Percentiles rank a stretch among this genome's conserved stretches.
These are phyloP conservation scores for Fusarium tanahbumbuense DNA, from an alignment of 2,329 filamentous ascomycete species.

Conservation along the genomic window DNA sequence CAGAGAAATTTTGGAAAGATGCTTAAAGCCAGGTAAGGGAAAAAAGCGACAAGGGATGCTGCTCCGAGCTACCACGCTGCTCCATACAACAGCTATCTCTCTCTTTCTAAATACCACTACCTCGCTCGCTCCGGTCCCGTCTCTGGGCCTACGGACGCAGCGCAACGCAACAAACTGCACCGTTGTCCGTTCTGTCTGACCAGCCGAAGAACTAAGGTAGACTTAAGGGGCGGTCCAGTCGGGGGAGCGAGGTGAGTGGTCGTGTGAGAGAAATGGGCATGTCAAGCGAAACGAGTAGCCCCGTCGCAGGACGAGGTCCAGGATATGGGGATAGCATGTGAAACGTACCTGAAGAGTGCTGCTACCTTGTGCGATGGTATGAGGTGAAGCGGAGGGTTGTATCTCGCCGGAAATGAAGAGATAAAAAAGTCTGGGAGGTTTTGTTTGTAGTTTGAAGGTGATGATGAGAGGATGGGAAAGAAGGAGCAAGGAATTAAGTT, in stretches of 20 bases:
- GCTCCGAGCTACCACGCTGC: slow-evolving; percentile 13
- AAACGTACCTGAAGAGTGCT: slow-evolving; percentile 37
- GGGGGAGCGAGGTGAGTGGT: slow-evolving; percentile 26
- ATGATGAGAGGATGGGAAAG: slow-evolving; percentile 22
- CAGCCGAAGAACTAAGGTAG: slow-evolving; percentile 25
- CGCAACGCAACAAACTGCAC: slow-evolving; percentile 14
- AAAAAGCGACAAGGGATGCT: slow-evolving; percentile 32
- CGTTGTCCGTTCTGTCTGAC: slow-evolving; percentile 14
- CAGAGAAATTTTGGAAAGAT: slow-evolving; percentile 39
- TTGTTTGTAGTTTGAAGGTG: slow-evolving; percentile 17
- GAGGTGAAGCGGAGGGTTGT: not conserved
- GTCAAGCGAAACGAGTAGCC: slow-evolving; percentile 42
- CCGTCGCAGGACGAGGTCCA: slow-evolving; percentile 29
- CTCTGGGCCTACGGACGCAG: slow-evolving; percentile 23
- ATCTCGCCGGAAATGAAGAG: not conserved
- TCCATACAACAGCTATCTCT: slow-evolving; percentile 24
- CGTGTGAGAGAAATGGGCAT: slow-evolving; percentile 43
- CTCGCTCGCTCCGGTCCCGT: slow-evolving; percentile 29
- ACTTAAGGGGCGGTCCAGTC: slow-evolving; percentile 41
- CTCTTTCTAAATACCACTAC: not conserved
- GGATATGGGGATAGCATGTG: slow-evolving; percentile 16
- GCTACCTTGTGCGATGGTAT: slow-evolving; percentile 13
- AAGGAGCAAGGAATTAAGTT: slow-evolving; percentile 14
- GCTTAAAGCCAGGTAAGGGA: slow-evolving; percentile 27
- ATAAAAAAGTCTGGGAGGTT: not conserved